Evolutionary conservation across 164 flowering plant species (phyloP).

Genomic region (Akebia trifoliata): DNA sequence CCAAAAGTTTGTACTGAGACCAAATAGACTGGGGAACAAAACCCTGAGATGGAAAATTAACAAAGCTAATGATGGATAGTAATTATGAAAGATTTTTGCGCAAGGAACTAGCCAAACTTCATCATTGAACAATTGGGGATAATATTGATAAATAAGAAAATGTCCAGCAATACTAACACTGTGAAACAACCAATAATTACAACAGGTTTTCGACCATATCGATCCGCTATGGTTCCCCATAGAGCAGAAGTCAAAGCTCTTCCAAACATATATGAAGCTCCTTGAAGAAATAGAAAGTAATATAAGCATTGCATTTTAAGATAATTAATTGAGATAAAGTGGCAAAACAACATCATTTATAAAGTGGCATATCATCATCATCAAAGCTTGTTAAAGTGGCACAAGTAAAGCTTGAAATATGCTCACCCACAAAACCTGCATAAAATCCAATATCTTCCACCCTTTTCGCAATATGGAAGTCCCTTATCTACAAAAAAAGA

Average conservation of each 20-base stretch:
- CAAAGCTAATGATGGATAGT: neutral
- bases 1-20: conserved; percentile 69
- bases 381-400: no score
- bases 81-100: neutral
- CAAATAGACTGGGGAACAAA: conserved; percentile 68
- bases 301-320: no score
- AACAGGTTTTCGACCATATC: conserved; percentile 81
- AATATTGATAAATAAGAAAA: neutral
- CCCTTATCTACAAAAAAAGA: conserved; percentile 46
- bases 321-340: no score
- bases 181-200: conserved; percentile 47
- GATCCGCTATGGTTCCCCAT: conserved; percentile 82
- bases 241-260: conserved; percentile 68
- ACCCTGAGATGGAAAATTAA: conserved; percentile 38
- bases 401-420: neutral
- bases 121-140: neutral
- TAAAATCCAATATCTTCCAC: conserved; percentile 73
- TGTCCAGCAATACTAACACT: conserved; percentile 47
- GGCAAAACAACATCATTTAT: no score
- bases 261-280: conserved; percentile 73
- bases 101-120: neutral
- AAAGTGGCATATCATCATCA: no score
- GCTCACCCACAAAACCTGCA: conserved; percentile 72
- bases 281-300: conserved; percentile 30
- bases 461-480: conserved; percentile 58